Evolutionary conservation across 2,329 filamentous ascomycete genomes (phyloP).

Genomic region (Penicillium sp.): DNA sequence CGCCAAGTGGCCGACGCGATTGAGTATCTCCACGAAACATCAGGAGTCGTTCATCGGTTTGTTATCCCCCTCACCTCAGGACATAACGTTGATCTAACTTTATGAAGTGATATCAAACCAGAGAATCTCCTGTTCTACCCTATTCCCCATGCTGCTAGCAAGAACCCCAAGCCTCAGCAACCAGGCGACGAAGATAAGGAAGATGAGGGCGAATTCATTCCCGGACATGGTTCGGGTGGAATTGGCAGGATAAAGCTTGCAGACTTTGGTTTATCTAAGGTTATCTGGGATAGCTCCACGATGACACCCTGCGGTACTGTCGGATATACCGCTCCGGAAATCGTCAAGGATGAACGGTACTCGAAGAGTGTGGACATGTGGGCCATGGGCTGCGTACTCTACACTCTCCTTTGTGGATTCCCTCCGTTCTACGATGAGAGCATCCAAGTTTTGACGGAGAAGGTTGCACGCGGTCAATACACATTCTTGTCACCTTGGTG

Average conservation of each 20-base stretch:
- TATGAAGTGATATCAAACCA: conserved; percentile 73
- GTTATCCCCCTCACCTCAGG: conserved; percentile 29
- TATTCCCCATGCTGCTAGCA: conserved; percentile 77
- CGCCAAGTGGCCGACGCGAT: conserved; percentile 91
- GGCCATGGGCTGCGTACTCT: conserved; percentile 94
- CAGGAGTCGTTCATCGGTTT: conserved; percentile 94
- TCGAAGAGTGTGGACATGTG: conserved; percentile 99
- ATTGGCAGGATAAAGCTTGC: conserved; percentile 97
- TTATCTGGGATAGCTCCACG: conserved; percentile 96
- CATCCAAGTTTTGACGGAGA: conserved; percentile 94
- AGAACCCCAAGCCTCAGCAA: conserved; percentile 74
- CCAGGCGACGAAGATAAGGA: conserved; percentile 96
- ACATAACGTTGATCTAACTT: not conserved
- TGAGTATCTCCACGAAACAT: conserved; percentile 91
- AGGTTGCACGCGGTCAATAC: conserved; percentile 94
- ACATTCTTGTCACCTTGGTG: conserved; percentile 99
- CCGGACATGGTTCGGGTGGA: conserved; percentile 78
- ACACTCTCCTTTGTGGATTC: conserved; percentile 95
- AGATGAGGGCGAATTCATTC: conserved; percentile 91
- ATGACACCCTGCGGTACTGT: conserved; percentile 99
- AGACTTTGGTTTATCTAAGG: conserved; percentile 95
- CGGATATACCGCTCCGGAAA: conserved; percentile 96
- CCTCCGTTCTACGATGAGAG: conserved; percentile 98
- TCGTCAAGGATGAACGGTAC: conserved; percentile 98
- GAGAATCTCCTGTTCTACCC: conserved; percentile 96